Evolutionary conservation across 2,329 filamentous ascomycete genomes (phyloP).

Genomic region (Gliomastix tumulicola): DNA sequence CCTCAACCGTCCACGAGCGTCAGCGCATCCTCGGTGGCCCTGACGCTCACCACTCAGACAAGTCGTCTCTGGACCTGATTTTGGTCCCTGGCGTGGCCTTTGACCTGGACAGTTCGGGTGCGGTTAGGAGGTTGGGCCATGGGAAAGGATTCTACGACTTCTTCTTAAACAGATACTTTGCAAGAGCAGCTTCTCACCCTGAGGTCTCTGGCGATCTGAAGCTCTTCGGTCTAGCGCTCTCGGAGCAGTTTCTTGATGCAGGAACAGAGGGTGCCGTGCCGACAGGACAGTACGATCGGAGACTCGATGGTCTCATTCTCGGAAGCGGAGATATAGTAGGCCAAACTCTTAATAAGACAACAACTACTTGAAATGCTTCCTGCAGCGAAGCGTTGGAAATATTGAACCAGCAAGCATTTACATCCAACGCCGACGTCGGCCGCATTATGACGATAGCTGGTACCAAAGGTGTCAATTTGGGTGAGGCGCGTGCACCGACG

Average conservation of each 20-base stretch:
- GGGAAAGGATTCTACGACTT: slow-evolving; percentile 97
- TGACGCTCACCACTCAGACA: slow-evolving; percentile 33
- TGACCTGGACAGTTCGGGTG: slow-evolving; percentile 50
- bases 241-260: slow-evolving; percentile 71
- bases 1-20: slow-evolving; percentile 56
- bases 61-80: slow-evolving; percentile 68
- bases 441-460: no score
- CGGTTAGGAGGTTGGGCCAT: slow-evolving; percentile 75
- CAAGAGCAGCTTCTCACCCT: slow-evolving; percentile 30
- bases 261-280: slow-evolving; percentile 56
- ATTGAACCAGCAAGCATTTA: no score
- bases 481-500: no score
- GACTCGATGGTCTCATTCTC: slow-evolving; percentile 69
- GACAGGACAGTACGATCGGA: slow-evolving; percentile 69
- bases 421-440: no score
- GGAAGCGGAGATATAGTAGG: slow-evolving; percentile 57
- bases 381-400: no score
- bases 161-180: slow-evolving; percentile 70
- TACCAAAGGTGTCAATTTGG: no score
- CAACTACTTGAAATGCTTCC: no score
- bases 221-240: slow-evolving; percentile 72
- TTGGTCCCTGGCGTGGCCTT: slow-evolving; percentile 92
- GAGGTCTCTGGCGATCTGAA: slow-evolving; percentile 28
- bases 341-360: no score
- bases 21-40: slow-evolving; percentile 66